phyloP scores from a whole-genome alignment of 169 alveolate species.

The Cyclospora cayetanensis region DNA sequence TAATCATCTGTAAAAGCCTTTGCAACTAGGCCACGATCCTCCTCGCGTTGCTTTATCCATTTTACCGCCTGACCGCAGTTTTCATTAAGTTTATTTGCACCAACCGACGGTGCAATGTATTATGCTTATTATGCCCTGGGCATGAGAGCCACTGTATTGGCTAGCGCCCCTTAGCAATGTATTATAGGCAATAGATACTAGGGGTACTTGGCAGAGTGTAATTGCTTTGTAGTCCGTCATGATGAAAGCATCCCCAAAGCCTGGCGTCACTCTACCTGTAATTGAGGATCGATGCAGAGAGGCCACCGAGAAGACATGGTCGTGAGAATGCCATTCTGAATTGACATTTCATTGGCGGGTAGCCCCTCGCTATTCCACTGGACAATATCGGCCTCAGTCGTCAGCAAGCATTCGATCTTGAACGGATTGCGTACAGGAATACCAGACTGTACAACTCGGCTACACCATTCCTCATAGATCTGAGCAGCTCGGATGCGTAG shows the following conservation, averaged over 20 bases:
- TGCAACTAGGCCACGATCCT: slow-evolving; percentile 84
- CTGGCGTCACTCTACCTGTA: slow-evolving; percentile 74
- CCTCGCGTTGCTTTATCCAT: slow-evolving; percentile 90
- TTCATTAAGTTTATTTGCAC: too few species aligned
- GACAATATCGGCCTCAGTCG: slow-evolving; percentile 91
- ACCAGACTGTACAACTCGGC: slow-evolving; percentile 80
- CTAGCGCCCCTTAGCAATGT: too few species aligned
- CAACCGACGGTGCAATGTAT: too few species aligned
- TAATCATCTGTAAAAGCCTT: slow-evolving; percentile 90
- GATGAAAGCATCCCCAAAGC: too few species aligned
- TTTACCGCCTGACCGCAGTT: slow-evolving; percentile 80
- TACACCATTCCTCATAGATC: slow-evolving; percentile 88
- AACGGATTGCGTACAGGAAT: slow-evolving; percentile 86
- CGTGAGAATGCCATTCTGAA: slow-evolving; percentile 93
- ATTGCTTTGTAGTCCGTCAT: too few species aligned
- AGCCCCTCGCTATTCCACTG: slow-evolving; percentile 94
- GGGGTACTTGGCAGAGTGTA: too few species aligned
- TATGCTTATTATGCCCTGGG: too few species aligned
- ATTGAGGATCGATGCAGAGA: slow-evolving; percentile 94
- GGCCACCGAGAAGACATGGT: slow-evolving; percentile 93
- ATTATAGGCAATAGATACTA: too few species aligned
- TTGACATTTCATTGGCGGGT: slow-evolving; percentile 93
- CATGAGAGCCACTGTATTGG: too few species aligned
- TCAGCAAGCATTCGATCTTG: slow-evolving; percentile 88
- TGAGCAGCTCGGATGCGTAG: neutral